Evolutionary conservation across 352 stramenopile species (phyloP), one percentile per base, ranked within the genome.

Genomic region (Pythium phragmiticola): DNA sequence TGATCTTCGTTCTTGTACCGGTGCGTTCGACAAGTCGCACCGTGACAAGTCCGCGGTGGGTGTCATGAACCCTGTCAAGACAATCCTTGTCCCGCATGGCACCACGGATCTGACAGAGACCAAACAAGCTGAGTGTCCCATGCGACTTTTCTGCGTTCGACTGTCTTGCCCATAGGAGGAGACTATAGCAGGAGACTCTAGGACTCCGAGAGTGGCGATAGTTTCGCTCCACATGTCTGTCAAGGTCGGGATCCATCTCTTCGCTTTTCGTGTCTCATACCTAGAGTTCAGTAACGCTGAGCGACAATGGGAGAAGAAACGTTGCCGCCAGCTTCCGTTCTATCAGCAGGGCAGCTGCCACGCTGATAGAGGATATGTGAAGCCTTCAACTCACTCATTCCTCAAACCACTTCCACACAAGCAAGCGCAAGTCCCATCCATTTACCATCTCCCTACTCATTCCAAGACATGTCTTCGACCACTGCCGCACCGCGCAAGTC

Each of bases 391-490:
- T 42, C 37, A 8, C 47, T 53, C 47, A 53, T 53, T 53, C 47
- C 26, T 36, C 47, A 53, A 53, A 33, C 11, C 47, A 37, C 26
- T 13, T 50, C 19, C 43, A 21, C 43, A 50, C 47, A 53, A 19
- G 21, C 45, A 50, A 23, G n/a, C 21, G 17, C 17, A 50, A 50
- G 45, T 23, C 14, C 37, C 37, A 42, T 16, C 37, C 37, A 30
- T 30, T 5, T 30, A 30, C 26, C 26, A 30, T 30, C 37, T 16
- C 9, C 37, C 37, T 17, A 2, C 14, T 42, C 3, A 0, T 50
- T 23, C 45, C 17, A 7, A 16, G 16, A 17, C n/a, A 53, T 53
- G 47, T 53, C 47, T 17, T 53, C 47, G 17, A 36, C 47, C 21
- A 33, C 42, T 48, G 14, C 21, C 47, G 23, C 14, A 7, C 8